These are phyloP conservation scores for Berkeleyomyces basicola DNA, from an alignment of 2,329 filamentous ascomycete genomes.

Conservation along the genomic window DNA sequence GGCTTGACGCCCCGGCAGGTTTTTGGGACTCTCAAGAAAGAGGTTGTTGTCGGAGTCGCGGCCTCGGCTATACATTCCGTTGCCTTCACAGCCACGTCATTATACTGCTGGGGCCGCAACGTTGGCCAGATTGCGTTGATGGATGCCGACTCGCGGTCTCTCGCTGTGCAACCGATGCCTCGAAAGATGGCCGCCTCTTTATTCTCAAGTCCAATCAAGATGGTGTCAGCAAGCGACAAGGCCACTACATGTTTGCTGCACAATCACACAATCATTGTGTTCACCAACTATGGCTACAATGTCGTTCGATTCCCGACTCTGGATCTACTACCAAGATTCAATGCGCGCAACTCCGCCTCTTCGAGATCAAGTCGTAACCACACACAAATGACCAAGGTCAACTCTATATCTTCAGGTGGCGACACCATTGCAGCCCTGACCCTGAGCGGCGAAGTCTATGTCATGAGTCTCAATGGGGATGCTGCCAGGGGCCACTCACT, in stretches of 20 bases:
- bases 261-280: conserved; percentile 80
- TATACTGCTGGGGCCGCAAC: conserved; percentile 94
- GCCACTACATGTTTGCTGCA: conserved; percentile 76
- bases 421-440: conserved; percentile 86
- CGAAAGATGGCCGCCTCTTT: conserved; percentile 78
- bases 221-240: conserved; percentile 75
- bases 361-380: conserved; percentile 40
- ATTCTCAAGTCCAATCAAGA: conserved; percentile 54
- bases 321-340: conserved; percentile 49
- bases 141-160: conserved; percentile 82
- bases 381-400: conserved; percentile 39
- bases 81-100: conserved; percentile 59
- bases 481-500: conserved; percentile 44
- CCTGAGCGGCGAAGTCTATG: conserved; percentile 72
- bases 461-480: conserved; percentile 58
- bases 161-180: conserved; percentile 67
- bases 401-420: conserved; percentile 65
- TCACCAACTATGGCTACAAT: conserved; percentile 93
- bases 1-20: conserved; percentile 72
- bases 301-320: conserved; percentile 64
- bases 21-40: conserved; percentile 80
- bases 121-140: conserved; percentile 85
- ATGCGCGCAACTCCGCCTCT: background rate
- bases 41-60: conserved; percentile 62
- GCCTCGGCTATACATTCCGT: conserved; percentile 87